These are phyloP conservation scores for Anthoceros angustus DNA, from an alignment of 225 moss, liverwort and hornwort species.

Conservation along the genomic window DNA sequence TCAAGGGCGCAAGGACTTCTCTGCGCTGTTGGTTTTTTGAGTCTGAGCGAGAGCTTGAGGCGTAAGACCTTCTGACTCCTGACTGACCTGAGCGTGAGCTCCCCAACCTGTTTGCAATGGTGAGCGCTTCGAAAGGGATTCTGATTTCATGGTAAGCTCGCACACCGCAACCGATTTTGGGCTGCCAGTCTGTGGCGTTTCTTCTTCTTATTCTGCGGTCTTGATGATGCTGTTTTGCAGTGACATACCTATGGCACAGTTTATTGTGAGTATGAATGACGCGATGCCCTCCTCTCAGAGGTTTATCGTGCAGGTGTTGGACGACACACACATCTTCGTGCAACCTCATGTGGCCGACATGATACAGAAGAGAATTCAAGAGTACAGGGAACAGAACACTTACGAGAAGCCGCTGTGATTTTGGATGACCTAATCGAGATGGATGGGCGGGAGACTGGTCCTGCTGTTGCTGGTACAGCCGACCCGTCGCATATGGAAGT, in stretches of 20 bases:
- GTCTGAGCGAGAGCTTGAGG: too few species aligned
- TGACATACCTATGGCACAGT: conserved; percentile 95
- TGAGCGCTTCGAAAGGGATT: conserved; percentile 56
- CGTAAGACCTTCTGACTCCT: too few species aligned
- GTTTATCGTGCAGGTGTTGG: conserved; percentile 83
- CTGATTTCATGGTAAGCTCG: conserved; percentile 31
- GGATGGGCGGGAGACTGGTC: not conserved
- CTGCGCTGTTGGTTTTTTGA: too few species aligned
- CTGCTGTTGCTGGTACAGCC: not conserved
- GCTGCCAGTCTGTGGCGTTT: not conserved
- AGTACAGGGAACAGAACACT: conserved; percentile 75
- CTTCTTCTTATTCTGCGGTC: not conserved
- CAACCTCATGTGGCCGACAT: conserved; percentile 71
- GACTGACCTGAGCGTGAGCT: too few species aligned
- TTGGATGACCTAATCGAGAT: not conserved
- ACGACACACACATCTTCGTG: conserved; percentile 87
- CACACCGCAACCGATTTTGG: not conserved
- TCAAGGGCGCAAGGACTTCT: too few species aligned
- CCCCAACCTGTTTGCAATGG: conserved; percentile 14
- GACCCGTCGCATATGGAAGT: not conserved
- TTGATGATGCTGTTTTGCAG: conserved; percentile 21
- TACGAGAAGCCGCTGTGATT: conserved; percentile 50
- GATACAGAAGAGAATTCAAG: conserved; percentile 55
- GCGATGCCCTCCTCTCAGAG: conserved; percentile 75
- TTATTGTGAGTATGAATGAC: conserved; percentile 60